Evolutionary conservation across 169 alveolate species (phyloP).

Genomic region (Plasmodium ovale): DNA sequence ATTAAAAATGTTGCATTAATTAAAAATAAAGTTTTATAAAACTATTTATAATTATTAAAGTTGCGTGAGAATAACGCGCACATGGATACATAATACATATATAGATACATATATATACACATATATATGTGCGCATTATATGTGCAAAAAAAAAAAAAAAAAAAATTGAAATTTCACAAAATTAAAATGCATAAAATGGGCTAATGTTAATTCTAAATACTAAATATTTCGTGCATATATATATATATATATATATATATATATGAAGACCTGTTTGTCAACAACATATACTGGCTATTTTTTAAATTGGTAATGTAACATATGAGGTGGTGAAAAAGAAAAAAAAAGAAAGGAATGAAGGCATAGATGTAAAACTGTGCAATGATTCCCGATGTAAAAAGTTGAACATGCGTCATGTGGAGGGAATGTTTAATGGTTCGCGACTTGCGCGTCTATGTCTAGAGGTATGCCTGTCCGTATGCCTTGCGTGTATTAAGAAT

Average conservation of each 20-base stretch:
- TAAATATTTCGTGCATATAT: constrained; percentile 12
- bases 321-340: neutral
- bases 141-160: neutral
- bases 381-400: constrained; percentile 5
- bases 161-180: constrained; percentile 42
- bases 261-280: neutral
- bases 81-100: constrained; percentile 3
- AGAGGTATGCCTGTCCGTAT: too few relatives aligned
- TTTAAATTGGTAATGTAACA: neutral
- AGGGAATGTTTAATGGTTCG: too few relatives aligned
- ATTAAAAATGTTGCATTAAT: constrained; percentile 11
- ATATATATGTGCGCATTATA: too few relatives aligned
- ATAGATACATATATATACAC: constrained; percentile 13
- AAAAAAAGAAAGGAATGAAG: neutral
- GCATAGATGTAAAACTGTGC: neutral
- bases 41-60: constrained; percentile 17
- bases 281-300: too few relatives aligned
- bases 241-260: constrained; percentile 2
- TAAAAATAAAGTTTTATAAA: constrained; percentile 32
- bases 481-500: too few relatives aligned
- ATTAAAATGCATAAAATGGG: constrained; percentile 27
- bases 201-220: constrained; percentile 24
- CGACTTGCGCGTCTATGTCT: too few relatives aligned
- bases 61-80: neutral
- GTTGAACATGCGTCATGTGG: too few relatives aligned